Base-by-base conservation (phyloP, 441 rosid genomes). In the Hura crepitans region DNA sequence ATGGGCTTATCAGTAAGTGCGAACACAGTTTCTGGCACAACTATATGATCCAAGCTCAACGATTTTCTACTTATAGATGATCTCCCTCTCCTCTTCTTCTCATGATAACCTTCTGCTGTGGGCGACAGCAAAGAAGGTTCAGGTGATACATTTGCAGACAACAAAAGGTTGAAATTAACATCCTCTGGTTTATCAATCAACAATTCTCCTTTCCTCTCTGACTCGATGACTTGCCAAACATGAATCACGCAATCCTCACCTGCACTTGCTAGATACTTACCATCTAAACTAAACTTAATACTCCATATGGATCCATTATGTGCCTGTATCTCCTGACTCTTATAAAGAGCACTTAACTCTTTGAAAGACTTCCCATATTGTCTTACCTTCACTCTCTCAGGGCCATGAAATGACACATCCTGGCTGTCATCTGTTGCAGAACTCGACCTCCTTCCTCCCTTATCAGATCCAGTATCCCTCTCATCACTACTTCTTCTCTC, bases 401-500 rank as follows among this genome's bases (percentile, higher is more conserved):
- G 85, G 65, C 82, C 97, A 70, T 89, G 96, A 80, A 89, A 96
- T 4, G 96, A 86, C 37, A 80, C 85, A 69, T 96, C 98, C 70
- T 89, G 99, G 75, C 96, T 88, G 74, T 96, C 99, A 84, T 96
- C 99, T 0, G 99, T 96, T 37, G 96, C 99, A 8, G 99, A 95
- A 79, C 99, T 95, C 0, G 93, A 95, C 82, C 99, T 84, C 75
- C 92, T 78, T 54, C 97, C 99, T 56, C 97, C 98, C 86, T 86
- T 89, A 72, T 90, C 99, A 0, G 98, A 96, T 0, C 91, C 84
- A 0, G 98, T 89, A 64, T 96, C 98, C 78, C 82, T 84, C 75
- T 96, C 99, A 67, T 96, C 99, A 8, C 92, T 88, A 73, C 96
- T 91, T 45, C 92, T 83, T 76, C 95, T 88, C 88, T 95, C 99